Percentiles rank a stretch among this genome's conserved stretches.
Conservation (phyloP, 306 rosid species). For the Pyrus pyrifolia region DNA sequence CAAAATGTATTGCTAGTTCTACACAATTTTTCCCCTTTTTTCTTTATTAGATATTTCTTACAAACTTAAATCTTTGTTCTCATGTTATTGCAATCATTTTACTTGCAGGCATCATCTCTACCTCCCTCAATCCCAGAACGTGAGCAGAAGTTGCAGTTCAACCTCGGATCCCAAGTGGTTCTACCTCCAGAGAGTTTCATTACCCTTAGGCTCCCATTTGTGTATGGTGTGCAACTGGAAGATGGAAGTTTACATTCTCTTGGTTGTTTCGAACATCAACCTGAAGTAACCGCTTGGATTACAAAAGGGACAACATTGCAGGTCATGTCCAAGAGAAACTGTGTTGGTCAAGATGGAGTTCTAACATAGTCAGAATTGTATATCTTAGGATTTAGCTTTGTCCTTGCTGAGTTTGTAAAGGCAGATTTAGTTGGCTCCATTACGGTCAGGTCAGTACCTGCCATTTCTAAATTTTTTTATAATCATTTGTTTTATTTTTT, state of each 20-base stretch:
- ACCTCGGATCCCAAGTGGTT: conserved; percentile 64
- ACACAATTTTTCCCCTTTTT: neutral
- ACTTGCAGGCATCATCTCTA: conserved; percentile 64
- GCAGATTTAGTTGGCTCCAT: conserved; percentile 19
- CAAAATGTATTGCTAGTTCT: neutral
- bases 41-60: neutral
- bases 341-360: conserved; percentile 40
- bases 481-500: neutral
- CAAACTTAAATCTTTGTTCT: neutral
- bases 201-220: conserved; percentile 75
- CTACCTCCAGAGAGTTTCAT: conserved; percentile 93
- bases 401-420: conserved; percentile 10
- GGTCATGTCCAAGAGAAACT: conserved; percentile 53
- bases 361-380: conserved; percentile 29
- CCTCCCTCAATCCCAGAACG: conserved; percentile 55
- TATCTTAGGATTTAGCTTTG: conserved; percentile 15
- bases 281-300: conserved; percentile 88
- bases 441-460: conserved; percentile 28
- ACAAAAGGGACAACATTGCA: conserved; percentile 65
- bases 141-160: conserved; percentile 67
- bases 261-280: conserved; percentile 66
- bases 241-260: conserved; percentile 63
- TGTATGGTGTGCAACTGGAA: conserved; percentile 71
- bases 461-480: neutral
- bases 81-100: neutral